Percentiles rank a stretch among this genome's conserved stretches.
These are phyloP conservation scores for Euphrasia arctica DNA, from an alignment of 305 asterid species.

Conservation along the genomic window DNA sequence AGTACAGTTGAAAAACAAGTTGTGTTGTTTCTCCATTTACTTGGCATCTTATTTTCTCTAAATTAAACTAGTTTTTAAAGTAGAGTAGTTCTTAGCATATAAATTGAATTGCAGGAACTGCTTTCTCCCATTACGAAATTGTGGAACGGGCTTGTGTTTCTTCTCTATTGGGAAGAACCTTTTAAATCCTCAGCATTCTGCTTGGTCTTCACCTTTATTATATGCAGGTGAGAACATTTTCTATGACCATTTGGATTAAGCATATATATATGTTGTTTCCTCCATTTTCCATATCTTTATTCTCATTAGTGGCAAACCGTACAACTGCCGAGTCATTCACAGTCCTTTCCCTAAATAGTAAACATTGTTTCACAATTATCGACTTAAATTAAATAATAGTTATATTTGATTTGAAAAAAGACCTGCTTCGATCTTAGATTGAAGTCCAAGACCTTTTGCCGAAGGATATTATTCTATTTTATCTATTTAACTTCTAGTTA, in stretches of 20 bases:
- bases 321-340: background rate
- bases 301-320: conserved; percentile 4
- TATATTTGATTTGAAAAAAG: conserved; percentile 5
- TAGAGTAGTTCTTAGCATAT: conserved; percentile 23
- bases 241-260: conserved; percentile 19
- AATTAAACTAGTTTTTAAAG: conserved; percentile 17
- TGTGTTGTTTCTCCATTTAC: conserved; percentile 3
- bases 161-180: conserved; percentile 80
- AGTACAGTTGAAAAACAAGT: background rate
- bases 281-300: conserved; percentile 11
- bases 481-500: background rate
- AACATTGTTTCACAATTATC: conserved; percentile 3
- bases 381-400: background rate
- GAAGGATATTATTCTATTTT: background rate
- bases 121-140: conserved; percentile 63
- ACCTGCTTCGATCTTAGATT: background rate
- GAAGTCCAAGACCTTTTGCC: conserved; percentile 11
- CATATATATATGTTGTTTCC: conserved; percentile 8
- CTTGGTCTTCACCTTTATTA: conserved; percentile 46
- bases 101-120: conserved; percentile 66
- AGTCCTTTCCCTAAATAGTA: background rate
- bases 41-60: conserved; percentile 15
- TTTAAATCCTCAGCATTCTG: conserved; percentile 61
- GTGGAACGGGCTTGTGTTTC: conserved; percentile 58
- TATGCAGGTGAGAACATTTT: conserved; percentile 51